phyloP scores from a whole-genome alignment of 345 rosid genomes.

The Crucihimalaya himalaica region DNA sequence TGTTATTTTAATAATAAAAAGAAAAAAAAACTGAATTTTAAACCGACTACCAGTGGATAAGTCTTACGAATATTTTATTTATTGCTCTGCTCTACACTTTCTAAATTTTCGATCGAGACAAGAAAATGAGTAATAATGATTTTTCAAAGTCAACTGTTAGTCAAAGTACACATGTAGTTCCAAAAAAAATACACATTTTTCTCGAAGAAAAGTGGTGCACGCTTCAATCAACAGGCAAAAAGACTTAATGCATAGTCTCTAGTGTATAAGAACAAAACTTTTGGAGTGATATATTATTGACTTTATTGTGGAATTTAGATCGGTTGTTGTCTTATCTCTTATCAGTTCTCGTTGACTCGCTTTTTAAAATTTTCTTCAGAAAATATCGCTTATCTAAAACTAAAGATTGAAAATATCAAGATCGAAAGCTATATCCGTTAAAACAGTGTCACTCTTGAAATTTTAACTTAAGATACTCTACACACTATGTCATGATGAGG shows the following conservation, averaged over 20 bases:
- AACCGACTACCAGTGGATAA: conserved; percentile 14
- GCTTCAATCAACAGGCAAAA: not conserved
- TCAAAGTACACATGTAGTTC: not conserved
- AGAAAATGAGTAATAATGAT: not conserved
- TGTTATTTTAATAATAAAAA: too few relatives aligned
- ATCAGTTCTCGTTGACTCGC: conserved; percentile 10
- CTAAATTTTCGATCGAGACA: conserved; percentile 6
- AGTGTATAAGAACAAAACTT: conserved; percentile 11
- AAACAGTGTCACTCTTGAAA: not conserved
- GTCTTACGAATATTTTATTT: not conserved
- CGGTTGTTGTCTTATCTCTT: conserved; percentile 30
- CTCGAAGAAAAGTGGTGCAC: conserved; percentile 21
- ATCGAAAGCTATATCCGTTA: not conserved
- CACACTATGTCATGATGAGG: not conserved
- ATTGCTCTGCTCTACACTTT: not conserved
- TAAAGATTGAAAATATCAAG: not conserved
- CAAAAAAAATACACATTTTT: not conserved
- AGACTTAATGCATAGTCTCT: conserved; percentile 6
- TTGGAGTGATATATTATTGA: not conserved
- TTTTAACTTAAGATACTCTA: not conserved
- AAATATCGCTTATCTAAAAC: not conserved
- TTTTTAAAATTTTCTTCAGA: not conserved
- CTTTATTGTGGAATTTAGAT: not conserved
- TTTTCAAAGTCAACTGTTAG: conserved; percentile 16
- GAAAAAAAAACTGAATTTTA: too few relatives aligned